Evolutionary conservation across 352 stramenopile species (phyloP), one percentile per base, ranked within the genome.

Genomic region (Phytopythium vexans): DNA sequence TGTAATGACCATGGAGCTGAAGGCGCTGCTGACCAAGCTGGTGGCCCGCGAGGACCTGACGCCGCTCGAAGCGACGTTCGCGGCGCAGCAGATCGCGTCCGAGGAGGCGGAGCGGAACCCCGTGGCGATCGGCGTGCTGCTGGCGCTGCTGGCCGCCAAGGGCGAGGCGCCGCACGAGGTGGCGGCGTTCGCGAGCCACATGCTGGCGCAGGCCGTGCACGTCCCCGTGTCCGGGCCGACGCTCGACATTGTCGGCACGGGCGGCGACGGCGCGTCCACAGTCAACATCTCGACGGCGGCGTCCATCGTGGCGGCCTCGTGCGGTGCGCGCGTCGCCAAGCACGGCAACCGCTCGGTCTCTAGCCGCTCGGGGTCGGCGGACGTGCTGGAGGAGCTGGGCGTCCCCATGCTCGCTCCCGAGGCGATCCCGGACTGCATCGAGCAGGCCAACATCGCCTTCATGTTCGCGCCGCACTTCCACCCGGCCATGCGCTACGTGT

Each of bases 201-300:
- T 99, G 96, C 96, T 97, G 61, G 59, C 81, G 16, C 87, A 97
- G 16, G 97, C 91, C 47, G 78, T 97, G 45, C 58, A 68, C 4
- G 94, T 99, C 14, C 21, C 54, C 4, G 58, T 90, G 49, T 48
- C 66, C 46, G 72, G 86, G 43, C 94, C 95, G 36, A 85, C 98
- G 35, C 75, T 99, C 10, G 97, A 99, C 70, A 99, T 99, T 64
- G 97, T 99, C 14, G 97, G 97, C 45, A 99, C 97, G 3, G 97
- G 97, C 47, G 97, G 97, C 47, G 97, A 99, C 64, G 97, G 97
- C 47, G 96, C 96, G 35, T 89, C 99, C 70, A 99, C 97, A 0
- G 98, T 99, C 59, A 99, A 99, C 66, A 88, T 99, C 54, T 98
- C 87, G 41, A 99, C 97, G 0, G 94, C 95, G 0, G 90, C 89